These are phyloP conservation scores for Penicillium sp. DNA, from an alignment of 2,329 filamentous ascomycete species.

Conservation along the genomic window DNA sequence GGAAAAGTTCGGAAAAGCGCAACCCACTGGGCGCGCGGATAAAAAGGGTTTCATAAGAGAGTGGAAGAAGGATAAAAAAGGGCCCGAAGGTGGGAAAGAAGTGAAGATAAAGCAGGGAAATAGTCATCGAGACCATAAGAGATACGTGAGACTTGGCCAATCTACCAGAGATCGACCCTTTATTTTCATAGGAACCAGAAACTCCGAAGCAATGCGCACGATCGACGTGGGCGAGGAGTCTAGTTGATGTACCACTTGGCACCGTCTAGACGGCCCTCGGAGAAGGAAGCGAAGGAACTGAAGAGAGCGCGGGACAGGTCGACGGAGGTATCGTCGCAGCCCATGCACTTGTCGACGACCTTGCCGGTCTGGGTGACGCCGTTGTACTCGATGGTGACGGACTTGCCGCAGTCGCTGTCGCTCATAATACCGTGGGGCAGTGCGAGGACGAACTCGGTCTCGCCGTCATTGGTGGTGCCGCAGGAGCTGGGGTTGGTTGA, in stretches of 20 bases:
- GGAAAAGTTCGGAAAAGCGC: slow-evolving; percentile 6
- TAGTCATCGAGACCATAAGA: slow-evolving; percentile 18
- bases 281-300: slow-evolving; percentile 42
- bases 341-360: slow-evolving; percentile 72
- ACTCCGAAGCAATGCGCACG: slow-evolving; percentile 6
- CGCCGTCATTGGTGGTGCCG: slow-evolving; percentile 57
- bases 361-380: slow-evolving; percentile 57
- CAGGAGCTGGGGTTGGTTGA: slow-evolving; percentile 50
- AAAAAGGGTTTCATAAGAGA: slow-evolving; percentile 13
- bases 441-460: slow-evolving; percentile 61
- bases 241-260: slow-evolving; percentile 43
- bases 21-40: slow-evolving; percentile 20
- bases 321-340: slow-evolving; percentile 55
- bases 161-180: slow-evolving; percentile 23
- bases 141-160: slow-evolving; percentile 10
- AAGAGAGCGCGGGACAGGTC: slow-evolving; percentile 60
- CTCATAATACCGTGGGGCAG: slow-evolving; percentile 62
- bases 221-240: slow-evolving; percentile 18
- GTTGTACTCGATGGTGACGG: slow-evolving; percentile 57
- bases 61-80: slow-evolving; percentile 15
- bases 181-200: neutral
- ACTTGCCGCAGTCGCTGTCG: slow-evolving; percentile 67
- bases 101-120: slow-evolving; percentile 6
- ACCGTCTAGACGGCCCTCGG: slow-evolving; percentile 40
- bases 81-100: slow-evolving; percentile 17